Conservation (phyloP, 208 protist genomes). For the Phytomonas serpens region DNA sequence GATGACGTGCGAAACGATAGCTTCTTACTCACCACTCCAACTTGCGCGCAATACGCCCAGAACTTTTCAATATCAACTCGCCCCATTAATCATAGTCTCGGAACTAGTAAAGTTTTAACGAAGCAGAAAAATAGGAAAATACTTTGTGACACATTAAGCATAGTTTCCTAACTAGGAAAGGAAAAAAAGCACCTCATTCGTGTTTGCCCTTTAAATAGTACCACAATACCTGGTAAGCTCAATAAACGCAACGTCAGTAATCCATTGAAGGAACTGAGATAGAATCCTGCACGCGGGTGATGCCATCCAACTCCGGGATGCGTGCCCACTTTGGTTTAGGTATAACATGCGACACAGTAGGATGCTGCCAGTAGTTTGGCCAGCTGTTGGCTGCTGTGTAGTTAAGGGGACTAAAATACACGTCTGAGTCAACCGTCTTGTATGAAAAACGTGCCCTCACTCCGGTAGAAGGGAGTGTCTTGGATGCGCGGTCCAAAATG, state of each 20-base stretch:
- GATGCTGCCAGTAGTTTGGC: slow-evolving; percentile 90
- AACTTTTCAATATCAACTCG: slow-evolving; percentile 28
- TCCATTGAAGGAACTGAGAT: slow-evolving; percentile 36
- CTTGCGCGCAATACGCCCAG: slow-evolving; percentile 48
- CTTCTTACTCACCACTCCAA: slow-evolving; percentile 52
- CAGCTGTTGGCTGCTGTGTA: slow-evolving; percentile 63
- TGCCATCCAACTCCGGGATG: slow-evolving; percentile 69
- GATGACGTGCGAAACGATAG: slow-evolving; percentile 22
- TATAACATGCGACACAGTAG: slow-evolving; percentile 61
- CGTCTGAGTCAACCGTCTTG: slow-evolving; percentile 55
- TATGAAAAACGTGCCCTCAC: slow-evolving; percentile 50
- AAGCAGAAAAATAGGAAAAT: slow-evolving; percentile 6
- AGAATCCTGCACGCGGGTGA: slow-evolving; percentile 74
- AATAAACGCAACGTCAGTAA: slow-evolving; percentile 30
- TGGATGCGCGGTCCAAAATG: slow-evolving; percentile 28
- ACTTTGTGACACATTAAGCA: not conserved
- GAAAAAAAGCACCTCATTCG: not conserved
- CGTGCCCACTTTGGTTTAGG: slow-evolving; percentile 68
- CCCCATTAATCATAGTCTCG: slow-evolving; percentile 9
- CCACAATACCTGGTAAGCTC: not conserved
- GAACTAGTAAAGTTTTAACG: not conserved
- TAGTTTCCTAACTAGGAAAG: not conserved
- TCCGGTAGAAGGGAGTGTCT: slow-evolving; percentile 8
- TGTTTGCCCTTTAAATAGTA: not conserved
- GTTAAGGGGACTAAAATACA: slow-evolving; percentile 65